A percentile compares a stretch with the other conserved stretches of the same genome.
These are phyloP conservation scores for Euphrasia confusa DNA, from an alignment of 257 asterid species.

Conservation along the genomic window DNA sequence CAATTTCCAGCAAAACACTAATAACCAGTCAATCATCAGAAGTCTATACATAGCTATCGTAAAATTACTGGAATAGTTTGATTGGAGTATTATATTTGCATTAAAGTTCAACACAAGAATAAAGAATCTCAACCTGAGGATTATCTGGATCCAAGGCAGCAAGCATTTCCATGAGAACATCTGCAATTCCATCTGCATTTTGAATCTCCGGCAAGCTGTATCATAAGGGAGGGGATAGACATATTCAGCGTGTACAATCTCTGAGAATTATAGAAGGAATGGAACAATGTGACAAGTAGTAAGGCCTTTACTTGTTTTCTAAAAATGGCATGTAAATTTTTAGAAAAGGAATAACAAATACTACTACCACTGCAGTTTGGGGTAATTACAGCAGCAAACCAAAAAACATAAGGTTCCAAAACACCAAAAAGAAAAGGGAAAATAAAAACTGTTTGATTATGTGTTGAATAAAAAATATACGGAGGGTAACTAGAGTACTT, in stretches of 20 bases:
- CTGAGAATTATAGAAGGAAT: not conserved
- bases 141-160: constrained; percentile 73
- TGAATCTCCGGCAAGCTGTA: constrained; percentile 77
- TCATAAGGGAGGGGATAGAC: not conserved
- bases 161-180: constrained; percentile 80
- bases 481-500: not conserved
- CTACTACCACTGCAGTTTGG: not conserved
- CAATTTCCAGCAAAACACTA: not conserved
- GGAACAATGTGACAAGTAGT: not conserved
- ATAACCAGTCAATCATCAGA: not conserved
- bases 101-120: not conserved
- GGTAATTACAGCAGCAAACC: not conserved
- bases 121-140: constrained; percentile 53
- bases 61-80: not conserved
- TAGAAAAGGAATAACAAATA: not conserved
- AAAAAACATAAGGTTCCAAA: not conserved
- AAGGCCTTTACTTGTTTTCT: not conserved
- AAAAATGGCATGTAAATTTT: not conserved
- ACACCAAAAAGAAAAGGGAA: not conserved
- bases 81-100: not conserved
- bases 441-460: too few relatives aligned
- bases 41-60: not conserved
- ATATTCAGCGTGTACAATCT: constrained; percentile 20
- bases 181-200: constrained; percentile 79
- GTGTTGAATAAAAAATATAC: too few relatives aligned